These are phyloP conservation scores for Aspergillus homomorphus DNA, from an alignment of 495 filamentous ascomycete species.

Conservation along the genomic window DNA sequence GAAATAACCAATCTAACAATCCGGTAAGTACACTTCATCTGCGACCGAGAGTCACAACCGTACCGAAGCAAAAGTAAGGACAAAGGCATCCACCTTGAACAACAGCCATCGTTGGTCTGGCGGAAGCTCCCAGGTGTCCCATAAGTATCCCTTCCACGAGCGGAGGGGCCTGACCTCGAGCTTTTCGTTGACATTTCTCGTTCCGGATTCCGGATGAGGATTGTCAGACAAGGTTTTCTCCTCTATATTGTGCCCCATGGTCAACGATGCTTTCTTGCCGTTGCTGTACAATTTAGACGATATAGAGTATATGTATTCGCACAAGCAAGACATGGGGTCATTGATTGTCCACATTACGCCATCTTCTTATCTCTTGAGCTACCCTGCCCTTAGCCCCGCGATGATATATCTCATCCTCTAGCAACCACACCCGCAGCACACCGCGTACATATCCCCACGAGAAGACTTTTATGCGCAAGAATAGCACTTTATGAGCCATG, in stretches of 20 bases:
- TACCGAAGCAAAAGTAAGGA: constrained; percentile 47
- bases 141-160: constrained; percentile 39
- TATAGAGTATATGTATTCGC: background rate
- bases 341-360: background rate
- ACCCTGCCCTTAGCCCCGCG: background rate
- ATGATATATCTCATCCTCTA: background rate
- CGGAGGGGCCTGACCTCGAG: constrained; percentile 7
- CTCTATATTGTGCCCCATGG: background rate
- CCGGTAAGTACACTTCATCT: background rate
- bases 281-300: background rate
- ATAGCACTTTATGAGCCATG: too few relatives aligned
- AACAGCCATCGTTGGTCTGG: constrained; percentile 52
- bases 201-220: background rate
- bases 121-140: constrained; percentile 54
- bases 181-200: background rate
- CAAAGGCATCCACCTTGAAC: constrained; percentile 51
- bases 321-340: background rate
- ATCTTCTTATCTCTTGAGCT: background rate
- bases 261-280: background rate
- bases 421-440: too few relatives aligned
- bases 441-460: too few relatives aligned
- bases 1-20: constrained; percentile 42
- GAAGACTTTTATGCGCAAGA: too few relatives aligned
- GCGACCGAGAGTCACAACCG: background rate
- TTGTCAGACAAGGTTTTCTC: background rate